A percentile compares a stretch with the other conserved stretches of the same genome.
phyloP scores from a whole-genome alignment of 306 rosid genomes.

The Neltuma alba region DNA sequence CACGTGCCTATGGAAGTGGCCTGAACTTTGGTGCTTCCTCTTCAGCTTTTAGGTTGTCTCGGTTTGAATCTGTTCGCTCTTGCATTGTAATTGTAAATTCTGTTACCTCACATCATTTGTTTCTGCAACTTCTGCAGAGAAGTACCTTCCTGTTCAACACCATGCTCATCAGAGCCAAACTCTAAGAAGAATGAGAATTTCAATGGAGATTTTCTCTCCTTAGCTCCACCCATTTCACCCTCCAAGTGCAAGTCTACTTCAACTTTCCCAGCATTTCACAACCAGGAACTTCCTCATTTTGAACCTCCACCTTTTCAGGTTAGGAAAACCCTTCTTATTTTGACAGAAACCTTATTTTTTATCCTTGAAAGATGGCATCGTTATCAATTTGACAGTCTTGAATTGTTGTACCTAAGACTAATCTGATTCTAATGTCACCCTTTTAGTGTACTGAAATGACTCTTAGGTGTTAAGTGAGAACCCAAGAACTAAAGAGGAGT shows the following conservation, averaged over 20 bases:
- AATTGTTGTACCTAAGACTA: neutral
- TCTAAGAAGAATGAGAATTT: slow-evolving; percentile 41
- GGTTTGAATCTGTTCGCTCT: slow-evolving; percentile 15
- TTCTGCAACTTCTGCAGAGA: slow-evolving; percentile 51
- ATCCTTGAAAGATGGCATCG: neutral
- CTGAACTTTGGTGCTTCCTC: slow-evolving; percentile 39
- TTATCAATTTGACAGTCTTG: neutral
- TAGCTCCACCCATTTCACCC: slow-evolving; percentile 54
- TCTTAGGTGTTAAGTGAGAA: neutral
- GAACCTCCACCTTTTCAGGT: slow-evolving; percentile 45
- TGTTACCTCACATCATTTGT: slow-evolving; percentile 29
- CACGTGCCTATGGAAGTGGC: slow-evolving; percentile 37
- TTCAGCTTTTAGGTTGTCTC: slow-evolving; percentile 53
- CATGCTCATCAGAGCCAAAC: slow-evolving; percentile 45
- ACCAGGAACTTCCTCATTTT: slow-evolving; percentile 37
- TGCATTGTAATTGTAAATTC: neutral
- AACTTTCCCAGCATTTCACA: slow-evolving; percentile 35
- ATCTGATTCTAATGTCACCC: neutral
- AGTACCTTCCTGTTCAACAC: slow-evolving; percentile 47
- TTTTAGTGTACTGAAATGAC: neutral
- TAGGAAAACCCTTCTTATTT: slow-evolving; percentile 14
- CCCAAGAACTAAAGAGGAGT: neutral
- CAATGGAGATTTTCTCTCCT: slow-evolving; percentile 58
- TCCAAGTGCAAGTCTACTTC: slow-evolving; percentile 39
- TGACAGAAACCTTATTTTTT: neutral